Evolutionary conservation across 257 asterid genomes (phyloP).

Genomic region (Plantago major): DNA sequence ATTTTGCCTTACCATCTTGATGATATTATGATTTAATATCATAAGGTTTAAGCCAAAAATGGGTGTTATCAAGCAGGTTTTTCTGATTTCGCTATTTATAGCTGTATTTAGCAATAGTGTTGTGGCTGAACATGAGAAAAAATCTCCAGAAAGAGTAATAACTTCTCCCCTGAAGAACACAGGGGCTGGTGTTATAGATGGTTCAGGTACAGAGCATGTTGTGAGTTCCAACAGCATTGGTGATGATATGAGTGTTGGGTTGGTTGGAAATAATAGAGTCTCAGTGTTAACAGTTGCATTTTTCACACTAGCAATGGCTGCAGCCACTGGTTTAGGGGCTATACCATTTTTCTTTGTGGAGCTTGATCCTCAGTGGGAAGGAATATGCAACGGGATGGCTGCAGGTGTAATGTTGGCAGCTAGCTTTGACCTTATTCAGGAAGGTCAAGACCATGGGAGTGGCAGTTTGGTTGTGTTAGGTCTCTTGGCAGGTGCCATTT

Average conservation of each 20-base stretch:
- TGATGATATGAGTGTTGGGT: slow-evolving; percentile 39
- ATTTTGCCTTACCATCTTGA: slow-evolving; percentile 10
- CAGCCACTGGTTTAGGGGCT: slow-evolving; percentile 97
- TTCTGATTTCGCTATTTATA: slow-evolving; percentile 38
- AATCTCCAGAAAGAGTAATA: slow-evolving; percentile 35
- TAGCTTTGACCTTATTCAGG: slow-evolving; percentile 96
- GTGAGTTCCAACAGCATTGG: slow-evolving; percentile 33
- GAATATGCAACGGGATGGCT: slow-evolving; percentile 97
- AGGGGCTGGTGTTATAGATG: slow-evolving; percentile 70
- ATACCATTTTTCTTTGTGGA: slow-evolving; percentile 93
- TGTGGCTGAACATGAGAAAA: slow-evolving; percentile 39
- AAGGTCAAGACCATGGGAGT: slow-evolving; percentile 95
- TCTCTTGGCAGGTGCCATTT: slow-evolving; percentile 85
- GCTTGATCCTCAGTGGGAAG: slow-evolving; percentile 97
- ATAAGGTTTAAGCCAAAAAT: slow-evolving; percentile 20
- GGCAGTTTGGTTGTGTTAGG: slow-evolving; percentile 96
- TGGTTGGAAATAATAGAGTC: slow-evolving; percentile 48
- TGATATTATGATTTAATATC: slow-evolving; percentile 16
- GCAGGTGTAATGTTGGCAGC: slow-evolving; percentile 99
- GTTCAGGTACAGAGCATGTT: slow-evolving; percentile 71
- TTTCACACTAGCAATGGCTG: slow-evolving; percentile 92
- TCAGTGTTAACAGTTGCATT: slow-evolving; percentile 86
- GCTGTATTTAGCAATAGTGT: slow-evolving; percentile 28
- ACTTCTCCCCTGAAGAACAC: slow-evolving; percentile 69
- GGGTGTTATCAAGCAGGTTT: slow-evolving; percentile 34